Conservation (phyloP, 495 filamentous ascomycete genomes). For the Penicillium desertorum region DNA sequence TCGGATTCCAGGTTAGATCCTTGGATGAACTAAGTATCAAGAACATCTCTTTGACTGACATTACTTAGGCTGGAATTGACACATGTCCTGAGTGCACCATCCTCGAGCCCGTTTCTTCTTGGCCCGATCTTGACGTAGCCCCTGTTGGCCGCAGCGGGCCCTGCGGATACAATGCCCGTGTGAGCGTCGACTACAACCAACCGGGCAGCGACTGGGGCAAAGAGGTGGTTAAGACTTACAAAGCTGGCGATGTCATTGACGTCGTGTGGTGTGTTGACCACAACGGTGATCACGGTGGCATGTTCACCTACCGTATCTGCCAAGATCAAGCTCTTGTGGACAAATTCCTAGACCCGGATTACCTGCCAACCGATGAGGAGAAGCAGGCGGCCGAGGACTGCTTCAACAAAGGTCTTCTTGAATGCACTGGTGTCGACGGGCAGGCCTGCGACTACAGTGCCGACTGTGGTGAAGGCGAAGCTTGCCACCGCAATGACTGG, state of each 20-base stretch:
- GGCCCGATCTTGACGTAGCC: conserved; percentile 50
- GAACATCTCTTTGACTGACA: background rate
- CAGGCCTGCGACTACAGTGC: conserved; percentile 53
- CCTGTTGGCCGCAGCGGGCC: conserved; percentile 52
- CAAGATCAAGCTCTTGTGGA: conserved; percentile 52
- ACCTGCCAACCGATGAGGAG: conserved; percentile 52
- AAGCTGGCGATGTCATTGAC: conserved; percentile 45
- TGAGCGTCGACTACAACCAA: conserved; percentile 56
- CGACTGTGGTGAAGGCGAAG: conserved; percentile 47
- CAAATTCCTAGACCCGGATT: conserved; percentile 48
- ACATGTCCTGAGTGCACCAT: conserved; percentile 58
- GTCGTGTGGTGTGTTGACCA: conserved; percentile 59
- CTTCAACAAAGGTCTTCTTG: conserved; percentile 50
- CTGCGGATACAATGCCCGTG: conserved; percentile 58
- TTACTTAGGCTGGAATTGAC: conserved; percentile 45
- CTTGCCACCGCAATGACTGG: conserved; percentile 57
- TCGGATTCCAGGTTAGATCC: conserved; percentile 44
- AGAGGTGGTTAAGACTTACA: conserved; percentile 45
- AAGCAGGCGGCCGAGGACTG: conserved; percentile 57
- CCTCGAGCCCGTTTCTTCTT: conserved; percentile 54
- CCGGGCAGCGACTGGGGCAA: conserved; percentile 48
- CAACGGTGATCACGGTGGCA: conserved; percentile 61
- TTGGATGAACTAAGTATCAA: background rate
- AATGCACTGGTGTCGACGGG: conserved; percentile 52
- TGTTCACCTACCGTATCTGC: conserved; percentile 59